These are phyloP conservation scores for Rhodomyrtus psidioides DNA, from an alignment of 441 rosid genomes.

Conservation along the genomic window DNA sequence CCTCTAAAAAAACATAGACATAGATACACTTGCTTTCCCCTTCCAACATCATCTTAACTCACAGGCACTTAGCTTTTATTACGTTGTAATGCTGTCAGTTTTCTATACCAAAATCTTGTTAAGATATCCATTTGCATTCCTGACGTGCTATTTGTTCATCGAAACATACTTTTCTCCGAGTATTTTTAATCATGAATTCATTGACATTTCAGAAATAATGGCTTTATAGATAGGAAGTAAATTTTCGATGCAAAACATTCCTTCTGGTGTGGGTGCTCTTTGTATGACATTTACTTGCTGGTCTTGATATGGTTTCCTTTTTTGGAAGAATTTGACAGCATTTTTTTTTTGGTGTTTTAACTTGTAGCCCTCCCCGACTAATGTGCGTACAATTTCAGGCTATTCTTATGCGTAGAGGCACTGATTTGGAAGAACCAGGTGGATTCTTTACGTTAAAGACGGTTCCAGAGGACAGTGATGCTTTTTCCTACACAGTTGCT, in stretches of 20 bases:
- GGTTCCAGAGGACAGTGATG: constrained; percentile 19
- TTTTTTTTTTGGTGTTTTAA: background rate
- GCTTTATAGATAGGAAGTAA: background rate
- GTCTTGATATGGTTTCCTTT: background rate
- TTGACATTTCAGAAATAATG: background rate
- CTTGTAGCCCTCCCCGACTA: background rate
- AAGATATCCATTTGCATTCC: background rate
- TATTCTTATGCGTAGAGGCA: constrained; percentile 52
- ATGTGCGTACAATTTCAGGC: constrained; percentile 26
- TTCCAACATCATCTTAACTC: background rate
- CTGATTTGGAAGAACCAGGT: constrained; percentile 32
- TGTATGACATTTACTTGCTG: background rate
- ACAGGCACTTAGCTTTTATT: background rate
- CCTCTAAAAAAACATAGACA: background rate
- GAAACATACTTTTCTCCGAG: background rate
- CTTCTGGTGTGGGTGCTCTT: background rate
- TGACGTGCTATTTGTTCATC: background rate
- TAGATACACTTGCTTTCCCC: background rate
- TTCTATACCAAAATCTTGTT: background rate
- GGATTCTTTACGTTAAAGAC: constrained; percentile 43
- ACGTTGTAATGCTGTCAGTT: background rate
- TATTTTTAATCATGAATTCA: background rate
- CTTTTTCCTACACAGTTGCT: constrained; percentile 38
- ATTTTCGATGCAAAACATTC: background rate
- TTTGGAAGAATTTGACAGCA: background rate